Percentiles rank a stretch among this genome's conserved stretches.
phyloP scores from a whole-genome alignment of 2,329 filamentous ascomycete species.

The Tolypocladium sp. region DNA sequence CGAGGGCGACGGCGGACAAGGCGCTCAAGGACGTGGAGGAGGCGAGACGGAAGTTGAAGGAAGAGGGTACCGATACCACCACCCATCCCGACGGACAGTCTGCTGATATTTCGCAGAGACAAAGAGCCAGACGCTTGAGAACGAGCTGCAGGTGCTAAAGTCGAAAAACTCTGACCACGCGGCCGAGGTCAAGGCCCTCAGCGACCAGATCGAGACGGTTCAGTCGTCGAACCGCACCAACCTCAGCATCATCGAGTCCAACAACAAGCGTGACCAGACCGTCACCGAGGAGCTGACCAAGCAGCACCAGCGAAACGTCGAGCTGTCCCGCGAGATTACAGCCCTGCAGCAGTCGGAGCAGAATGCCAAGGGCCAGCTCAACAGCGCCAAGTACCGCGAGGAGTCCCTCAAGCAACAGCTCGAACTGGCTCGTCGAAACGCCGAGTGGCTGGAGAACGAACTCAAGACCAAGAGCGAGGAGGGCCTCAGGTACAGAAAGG shows the following conservation, averaged over 20 bases:
- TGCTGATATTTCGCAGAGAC: constrained; percentile 49
- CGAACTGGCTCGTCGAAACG: constrained; percentile 77
- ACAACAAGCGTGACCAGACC: constrained; percentile 76
- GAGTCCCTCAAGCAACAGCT: constrained; percentile 86
- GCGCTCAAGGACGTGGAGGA: constrained; percentile 76
- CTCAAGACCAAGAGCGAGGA: constrained; percentile 85
- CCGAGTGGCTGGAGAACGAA: constrained; percentile 88
- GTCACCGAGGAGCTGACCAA: constrained; percentile 78
- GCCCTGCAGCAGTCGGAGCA: constrained; percentile 77
- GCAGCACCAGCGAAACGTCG: constrained; percentile 80
- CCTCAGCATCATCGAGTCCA: constrained; percentile 79
- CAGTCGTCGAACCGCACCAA: constrained; percentile 91
- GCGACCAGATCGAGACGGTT: constrained; percentile 74
- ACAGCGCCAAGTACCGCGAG: constrained; percentile 80
- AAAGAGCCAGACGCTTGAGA: constrained; percentile 64
- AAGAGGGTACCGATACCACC: constrained; percentile 54
- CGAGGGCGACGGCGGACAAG: constrained; percentile 76
- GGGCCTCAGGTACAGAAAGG: constrained; percentile 82
- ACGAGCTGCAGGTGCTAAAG: constrained; percentile 71
- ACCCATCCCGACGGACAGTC: not conserved
- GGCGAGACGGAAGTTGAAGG: constrained; percentile 68
- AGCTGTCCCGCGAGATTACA: constrained; percentile 74
- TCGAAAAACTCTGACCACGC: constrained; percentile 66
- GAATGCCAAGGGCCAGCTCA: constrained; percentile 67
- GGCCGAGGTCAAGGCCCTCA: constrained; percentile 66